Conservation (phyloP, 306 rosid genomes). For the Rosa rugosa region DNA sequence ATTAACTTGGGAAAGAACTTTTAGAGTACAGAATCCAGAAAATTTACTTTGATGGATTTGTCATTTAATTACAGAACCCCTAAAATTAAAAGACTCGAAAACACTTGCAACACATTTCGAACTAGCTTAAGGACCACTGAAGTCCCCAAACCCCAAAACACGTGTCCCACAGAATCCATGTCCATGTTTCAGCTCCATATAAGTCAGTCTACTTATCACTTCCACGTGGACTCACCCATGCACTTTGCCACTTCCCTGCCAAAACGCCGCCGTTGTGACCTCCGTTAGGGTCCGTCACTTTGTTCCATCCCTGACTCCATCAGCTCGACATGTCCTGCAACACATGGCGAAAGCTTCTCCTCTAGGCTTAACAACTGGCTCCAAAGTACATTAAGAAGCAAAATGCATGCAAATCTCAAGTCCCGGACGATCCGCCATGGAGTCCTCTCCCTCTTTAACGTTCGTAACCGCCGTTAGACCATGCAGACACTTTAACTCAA, state of each 20-base stretch:
- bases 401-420: conserved; percentile 19
- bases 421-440: background rate
- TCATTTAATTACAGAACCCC: background rate
- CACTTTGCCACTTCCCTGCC: background rate
- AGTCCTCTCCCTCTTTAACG: background rate
- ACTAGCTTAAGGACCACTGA: background rate
- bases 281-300: background rate
- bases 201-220: conserved; percentile 2
- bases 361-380: conserved; percentile 33
- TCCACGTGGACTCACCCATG: conserved; percentile 15
- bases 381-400: background rate
- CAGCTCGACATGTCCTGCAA: conserved; percentile 11
- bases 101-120: background rate
- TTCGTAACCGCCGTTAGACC: conserved; percentile 5
- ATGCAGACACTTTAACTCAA: conserved; percentile 2
- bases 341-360: conserved; percentile 16
- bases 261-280: background rate
- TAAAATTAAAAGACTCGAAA: background rate
- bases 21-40: background rate
- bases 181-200: background rate
- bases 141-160: background rate
- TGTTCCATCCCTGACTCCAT: background rate
- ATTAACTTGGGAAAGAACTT: background rate
- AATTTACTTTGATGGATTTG: background rate
- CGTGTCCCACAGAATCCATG: background rate